Base-by-base conservation (phyloP, 805 yeast genomes). In the Wickerhamomyces ciferrii region DNA sequence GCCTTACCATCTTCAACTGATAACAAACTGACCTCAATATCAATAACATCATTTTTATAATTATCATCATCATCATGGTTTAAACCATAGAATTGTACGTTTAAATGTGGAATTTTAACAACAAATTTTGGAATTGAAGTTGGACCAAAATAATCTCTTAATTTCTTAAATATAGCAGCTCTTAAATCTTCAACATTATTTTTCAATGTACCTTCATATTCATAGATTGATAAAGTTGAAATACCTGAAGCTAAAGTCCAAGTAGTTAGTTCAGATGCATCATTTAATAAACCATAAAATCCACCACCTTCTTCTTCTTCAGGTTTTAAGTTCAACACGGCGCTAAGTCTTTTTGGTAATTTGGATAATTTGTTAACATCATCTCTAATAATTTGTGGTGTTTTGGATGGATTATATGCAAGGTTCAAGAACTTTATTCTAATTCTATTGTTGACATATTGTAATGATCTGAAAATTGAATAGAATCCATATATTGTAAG, bases 201-300 rank as follows among this genome's bases (percentile, higher is more conserved):
- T 53, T 81, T 80, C 43, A 88, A 69, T 2, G 75, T 66, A 2
- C 97, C 97, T 46, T 79, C 81, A 58, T 76, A 76, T 65, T 94
- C 98, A 68, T 88, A 92, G 39, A 94, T 71, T 3, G 85, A 73
- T 49, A 92, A 70, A 48, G 71, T 68, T 37, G 81, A 79, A 43
- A 90, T 79, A 2, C 97, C 97, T n/a, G 92, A 81, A 31, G 95
- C 84, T n/a, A 88, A 63, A 36, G 89, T 76, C 99, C 99, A 94
- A 6, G 94, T 82, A 1, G 81, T 75, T 34, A 91, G 52, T 57
- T 91, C 96, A 41, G 91, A 78, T 6, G 84, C 76, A 56, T 87
- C 87, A 53, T 79, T 81, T 56, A 91, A 71, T 39, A 92, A 70
- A 0, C 96, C 96, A 49, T 84, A 87, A 39, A 84, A 65, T 2